Conservation (phyloP, 345 rosid species). For the Murraya paniculata region DNA sequence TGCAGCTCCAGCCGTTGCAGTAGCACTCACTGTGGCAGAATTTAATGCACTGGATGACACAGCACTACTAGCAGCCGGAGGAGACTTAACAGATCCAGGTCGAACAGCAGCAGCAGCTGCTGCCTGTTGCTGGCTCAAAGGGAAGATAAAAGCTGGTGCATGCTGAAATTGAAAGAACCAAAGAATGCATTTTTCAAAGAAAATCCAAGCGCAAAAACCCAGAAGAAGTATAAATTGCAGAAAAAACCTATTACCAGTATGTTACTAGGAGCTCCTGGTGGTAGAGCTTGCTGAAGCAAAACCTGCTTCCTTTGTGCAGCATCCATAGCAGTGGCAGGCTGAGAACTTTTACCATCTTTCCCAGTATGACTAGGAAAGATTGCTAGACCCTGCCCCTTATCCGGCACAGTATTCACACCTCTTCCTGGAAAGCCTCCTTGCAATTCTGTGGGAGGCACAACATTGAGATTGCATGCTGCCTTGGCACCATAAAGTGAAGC, state of each 20-base stretch:
- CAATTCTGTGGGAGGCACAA: conserved; percentile 69
- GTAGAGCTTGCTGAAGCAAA: conserved; percentile 75
- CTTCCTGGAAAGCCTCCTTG: conserved; percentile 52
- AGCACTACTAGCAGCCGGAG: conserved; percentile 38
- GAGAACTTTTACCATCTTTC: conserved; percentile 55
- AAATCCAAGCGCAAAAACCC: background rate
- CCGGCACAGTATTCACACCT: conserved; percentile 48
- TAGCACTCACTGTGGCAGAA: conserved; percentile 46
- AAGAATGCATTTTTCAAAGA: background rate
- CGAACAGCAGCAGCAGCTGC: conserved; percentile 64
- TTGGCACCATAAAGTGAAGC: conserved; percentile 76
- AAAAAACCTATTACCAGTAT: conserved; percentile 54
- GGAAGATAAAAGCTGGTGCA: conserved; percentile 82
- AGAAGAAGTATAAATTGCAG: background rate
- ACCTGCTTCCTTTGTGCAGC: conserved; percentile 78
- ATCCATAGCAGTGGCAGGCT: conserved; percentile 50
- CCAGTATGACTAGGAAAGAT: conserved; percentile 40
- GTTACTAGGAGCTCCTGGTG: conserved; percentile 73
- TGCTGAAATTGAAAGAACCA: conserved; percentile 46
- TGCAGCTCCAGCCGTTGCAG: conserved; percentile 55
- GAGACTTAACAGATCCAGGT: conserved; percentile 63
- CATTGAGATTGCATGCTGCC: conserved; percentile 67
- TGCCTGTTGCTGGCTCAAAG: conserved; percentile 83
- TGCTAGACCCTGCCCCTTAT: conserved; percentile 54
- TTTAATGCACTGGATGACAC: conserved; percentile 40